Evolutionary conservation across 495 filamentous ascomycete species (phyloP).

Genomic region (Tuber calosporum): DNA sequence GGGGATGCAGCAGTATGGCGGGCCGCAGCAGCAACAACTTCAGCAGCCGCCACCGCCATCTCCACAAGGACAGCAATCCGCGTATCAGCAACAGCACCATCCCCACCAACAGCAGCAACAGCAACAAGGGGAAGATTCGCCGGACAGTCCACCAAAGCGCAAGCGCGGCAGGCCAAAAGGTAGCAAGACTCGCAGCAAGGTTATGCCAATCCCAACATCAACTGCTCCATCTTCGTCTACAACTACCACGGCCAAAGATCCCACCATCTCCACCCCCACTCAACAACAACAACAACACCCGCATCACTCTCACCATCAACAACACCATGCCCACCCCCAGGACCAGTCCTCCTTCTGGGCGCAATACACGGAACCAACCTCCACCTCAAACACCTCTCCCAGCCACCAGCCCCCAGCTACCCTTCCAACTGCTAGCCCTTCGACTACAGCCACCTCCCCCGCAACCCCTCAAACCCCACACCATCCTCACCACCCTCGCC

Average conservation of each 20-base stretch:
- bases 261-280: not conserved
- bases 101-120: conserved; percentile 1
- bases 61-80: conserved; percentile 1
- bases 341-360: conserved; percentile 37
- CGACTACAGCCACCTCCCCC: not conserved
- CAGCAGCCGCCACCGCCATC: conserved; percentile 15
- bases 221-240: conserved; percentile 7
- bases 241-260: not conserved
- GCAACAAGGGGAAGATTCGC: conserved; percentile 10
- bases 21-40: conserved; percentile 22
- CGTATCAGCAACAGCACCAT: conserved; percentile 14
- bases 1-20: conserved; percentile 13
- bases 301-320: conserved; percentile 20
- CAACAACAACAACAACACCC: conserved; percentile 22
- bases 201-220: conserved; percentile 23
- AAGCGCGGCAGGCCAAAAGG: conserved; percentile 40
- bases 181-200: conserved; percentile 35
- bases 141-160: conserved; percentile 29
- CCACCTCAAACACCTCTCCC: not conserved
- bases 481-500: not conserved
- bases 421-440: not conserved
- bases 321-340: not conserved
- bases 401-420: not conserved
- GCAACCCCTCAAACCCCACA: not conserved
- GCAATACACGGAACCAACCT: conserved; percentile 34